Conservation (phyloP, 106 monocot species). For the Dioscorea zingiberensis region DNA sequence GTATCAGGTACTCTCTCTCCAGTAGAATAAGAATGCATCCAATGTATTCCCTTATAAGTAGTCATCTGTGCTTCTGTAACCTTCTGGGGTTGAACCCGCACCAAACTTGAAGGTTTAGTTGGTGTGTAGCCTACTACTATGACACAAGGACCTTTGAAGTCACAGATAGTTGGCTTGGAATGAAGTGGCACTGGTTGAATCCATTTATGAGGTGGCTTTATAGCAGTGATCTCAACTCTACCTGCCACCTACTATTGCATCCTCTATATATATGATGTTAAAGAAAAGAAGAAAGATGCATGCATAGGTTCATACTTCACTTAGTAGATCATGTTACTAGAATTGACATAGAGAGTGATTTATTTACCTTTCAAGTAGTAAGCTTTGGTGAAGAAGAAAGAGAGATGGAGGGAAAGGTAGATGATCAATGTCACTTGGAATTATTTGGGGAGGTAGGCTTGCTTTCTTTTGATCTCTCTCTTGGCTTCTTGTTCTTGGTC, state of each 20-base stretch:
- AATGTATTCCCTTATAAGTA: conserved; percentile 73
- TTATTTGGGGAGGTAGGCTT: conserved; percentile 1
- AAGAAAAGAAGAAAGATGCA: conserved; percentile 34
- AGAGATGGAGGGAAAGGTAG: conserved; percentile 7
- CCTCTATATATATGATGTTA: conserved; percentile 49
- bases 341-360: conserved; percentile 13
- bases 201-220: conserved; percentile 45
- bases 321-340: too few species aligned
- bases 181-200: conserved; percentile 41
- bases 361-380: conserved; percentile 4
- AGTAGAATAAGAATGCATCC: conserved; percentile 81
- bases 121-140: too few species aligned
- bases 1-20: conserved; percentile 19
- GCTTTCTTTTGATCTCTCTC: neutral
- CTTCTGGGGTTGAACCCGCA: conserved; percentile 69
- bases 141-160: conserved; percentile 66
- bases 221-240: conserved; percentile 12
- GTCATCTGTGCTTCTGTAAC: conserved; percentile 76
- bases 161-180: conserved; percentile 46
- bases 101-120: too few species aligned
- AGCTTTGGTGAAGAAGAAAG: conserved; percentile 2
- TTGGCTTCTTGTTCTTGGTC: neutral
- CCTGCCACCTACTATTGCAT: conserved; percentile 64
- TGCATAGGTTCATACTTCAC: too few species aligned
- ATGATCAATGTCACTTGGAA: neutral